Percentiles rank a stretch among this genome's conserved stretches.
Conservation (phyloP, 2,329 filamentous ascomycete genomes). For the Nemania sp. region DNA sequence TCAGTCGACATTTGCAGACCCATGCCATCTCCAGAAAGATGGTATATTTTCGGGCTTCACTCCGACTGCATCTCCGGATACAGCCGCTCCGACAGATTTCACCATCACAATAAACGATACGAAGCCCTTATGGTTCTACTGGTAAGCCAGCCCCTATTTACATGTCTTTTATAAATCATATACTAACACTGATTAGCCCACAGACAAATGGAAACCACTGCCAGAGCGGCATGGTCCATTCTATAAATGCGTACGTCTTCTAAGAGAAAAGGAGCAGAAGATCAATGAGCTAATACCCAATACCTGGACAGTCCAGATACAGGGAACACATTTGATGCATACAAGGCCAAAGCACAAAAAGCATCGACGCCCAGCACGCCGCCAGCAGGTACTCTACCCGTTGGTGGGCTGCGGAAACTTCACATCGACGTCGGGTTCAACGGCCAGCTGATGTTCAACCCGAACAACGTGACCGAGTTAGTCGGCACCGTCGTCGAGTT, state of each 20-base stretch:
- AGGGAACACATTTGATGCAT: constrained; percentile 44
- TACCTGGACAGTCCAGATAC: constrained; percentile 29
- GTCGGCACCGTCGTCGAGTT: constrained; percentile 42
- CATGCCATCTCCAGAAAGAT: constrained; percentile 42
- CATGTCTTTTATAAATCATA: background rate
- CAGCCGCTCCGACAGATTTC: constrained; percentile 44
- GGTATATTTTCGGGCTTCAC: constrained; percentile 50
- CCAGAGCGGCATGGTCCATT: constrained; percentile 47
- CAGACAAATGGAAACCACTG: constrained; percentile 49
- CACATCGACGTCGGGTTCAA: constrained; percentile 41
- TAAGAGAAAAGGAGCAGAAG: constrained; percentile 1
- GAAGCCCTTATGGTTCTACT: constrained; percentile 55
- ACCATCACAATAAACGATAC: constrained; percentile 50
- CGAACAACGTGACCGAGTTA: constrained; percentile 41
- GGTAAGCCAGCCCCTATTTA: constrained; percentile 22
- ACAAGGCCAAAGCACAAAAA: constrained; percentile 35
- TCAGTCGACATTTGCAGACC: constrained; percentile 45
- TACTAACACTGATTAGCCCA: constrained; percentile 35
- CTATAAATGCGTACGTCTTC: constrained; percentile 43
- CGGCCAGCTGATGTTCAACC: constrained; percentile 39
- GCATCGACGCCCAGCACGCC: constrained; percentile 37
- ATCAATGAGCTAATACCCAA: constrained; percentile 7
- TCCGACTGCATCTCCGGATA: constrained; percentile 38
- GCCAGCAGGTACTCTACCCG: constrained; percentile 36
- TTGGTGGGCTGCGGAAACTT: constrained; percentile 40